Percentiles rank a stretch among this genome's conserved stretches.
Conservation (phyloP, 2,329 filamentous ascomycete genomes). For the Claviceps pazoutovae region DNA sequence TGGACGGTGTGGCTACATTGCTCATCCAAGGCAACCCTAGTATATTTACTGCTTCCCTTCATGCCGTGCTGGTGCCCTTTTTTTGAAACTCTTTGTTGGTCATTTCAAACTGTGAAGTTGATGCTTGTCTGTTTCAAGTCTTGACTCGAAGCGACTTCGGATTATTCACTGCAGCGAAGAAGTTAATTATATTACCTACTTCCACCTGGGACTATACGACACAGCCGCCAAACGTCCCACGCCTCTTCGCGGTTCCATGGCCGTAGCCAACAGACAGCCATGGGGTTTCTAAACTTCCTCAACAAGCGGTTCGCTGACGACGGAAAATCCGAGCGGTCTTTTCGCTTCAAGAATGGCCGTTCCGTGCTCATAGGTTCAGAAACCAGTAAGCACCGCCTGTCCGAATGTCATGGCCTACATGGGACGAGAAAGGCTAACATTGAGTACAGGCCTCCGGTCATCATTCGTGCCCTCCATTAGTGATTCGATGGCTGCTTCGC, state of each 20-base stretch:
- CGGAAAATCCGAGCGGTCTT: background rate
- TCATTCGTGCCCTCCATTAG: background rate
- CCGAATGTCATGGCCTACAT: background rate
- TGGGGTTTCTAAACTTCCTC: constrained; percentile 5
- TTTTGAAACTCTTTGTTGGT: no score
- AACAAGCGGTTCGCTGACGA: constrained; percentile 1
- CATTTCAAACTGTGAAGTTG: background rate
- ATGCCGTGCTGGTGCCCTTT: background rate
- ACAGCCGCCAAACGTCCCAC: background rate
- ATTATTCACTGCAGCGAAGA: background rate
- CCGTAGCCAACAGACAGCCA: background rate
- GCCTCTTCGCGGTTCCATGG: background rate
- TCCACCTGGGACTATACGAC: background rate
- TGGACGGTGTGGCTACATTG: background rate
- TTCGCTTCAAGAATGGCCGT: constrained; percentile 1
- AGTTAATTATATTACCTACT: no score
- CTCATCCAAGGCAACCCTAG: background rate
- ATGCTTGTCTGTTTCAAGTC: background rate
- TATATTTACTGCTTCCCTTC: constrained; percentile 2
- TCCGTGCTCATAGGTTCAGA: background rate
- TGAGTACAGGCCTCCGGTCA: background rate
- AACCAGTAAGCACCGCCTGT: background rate
- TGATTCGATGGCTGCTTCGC: background rate
- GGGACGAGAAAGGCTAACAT: background rate
- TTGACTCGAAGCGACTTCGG: background rate